Evolutionary conservation across 768 basidiomycete species (phyloP).

Genomic region (Russula abietina): DNA sequence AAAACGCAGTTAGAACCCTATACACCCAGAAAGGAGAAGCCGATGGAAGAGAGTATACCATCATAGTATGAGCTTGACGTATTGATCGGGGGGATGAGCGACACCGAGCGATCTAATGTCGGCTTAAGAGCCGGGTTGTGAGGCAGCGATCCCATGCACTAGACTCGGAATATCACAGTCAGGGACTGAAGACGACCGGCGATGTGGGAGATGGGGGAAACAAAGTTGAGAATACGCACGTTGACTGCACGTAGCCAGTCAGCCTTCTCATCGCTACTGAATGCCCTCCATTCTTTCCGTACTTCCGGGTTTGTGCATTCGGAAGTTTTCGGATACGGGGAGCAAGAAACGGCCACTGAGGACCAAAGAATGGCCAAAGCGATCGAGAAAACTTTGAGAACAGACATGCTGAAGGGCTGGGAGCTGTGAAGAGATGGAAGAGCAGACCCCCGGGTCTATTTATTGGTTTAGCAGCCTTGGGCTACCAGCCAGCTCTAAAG

Average conservation of each 20-base stretch:
- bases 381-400: not conserved
- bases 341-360: not conserved
- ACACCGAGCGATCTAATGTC: slow-evolving; percentile 7
- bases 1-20: not conserved
- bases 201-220: not conserved
- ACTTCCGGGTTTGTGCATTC: slow-evolving; percentile 25
- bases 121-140: slow-evolving; percentile 22
- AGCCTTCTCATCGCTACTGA: slow-evolving; percentile 18
- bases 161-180: not conserved
- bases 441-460: not conserved
- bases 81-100: slow-evolving; percentile 21
- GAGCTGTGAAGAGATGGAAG: not conserved
- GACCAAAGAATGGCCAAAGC: not conserved
- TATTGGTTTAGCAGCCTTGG: not conserved
- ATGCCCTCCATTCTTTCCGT: slow-evolving; percentile 27
- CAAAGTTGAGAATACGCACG: slow-evolving; percentile 20
- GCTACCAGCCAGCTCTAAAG: too few species aligned
- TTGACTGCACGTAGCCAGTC: slow-evolving; percentile 29
- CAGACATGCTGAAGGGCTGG: not conserved
- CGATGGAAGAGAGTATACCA: not conserved
- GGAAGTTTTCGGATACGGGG: too few species aligned
- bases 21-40: not conserved
- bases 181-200: not conserved
- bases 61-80: slow-evolving; percentile 23
- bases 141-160: slow-evolving; percentile 8